Evolutionary conservation across 371 early-diverging fungal species (phyloP), one percentile per base, ranked within the genome.

Genomic region (Rhizomucor pusillus): DNA sequence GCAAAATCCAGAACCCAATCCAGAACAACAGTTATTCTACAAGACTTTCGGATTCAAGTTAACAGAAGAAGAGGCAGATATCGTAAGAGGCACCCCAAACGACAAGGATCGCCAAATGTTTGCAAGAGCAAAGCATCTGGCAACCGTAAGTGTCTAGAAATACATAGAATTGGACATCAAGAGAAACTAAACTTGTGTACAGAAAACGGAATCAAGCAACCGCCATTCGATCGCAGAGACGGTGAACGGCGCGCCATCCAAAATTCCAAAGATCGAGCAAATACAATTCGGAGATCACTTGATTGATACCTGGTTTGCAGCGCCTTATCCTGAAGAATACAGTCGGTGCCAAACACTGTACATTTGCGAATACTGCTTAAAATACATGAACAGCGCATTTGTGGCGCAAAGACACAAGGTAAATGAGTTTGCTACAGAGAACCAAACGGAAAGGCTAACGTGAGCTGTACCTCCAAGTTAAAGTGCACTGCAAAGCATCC

Each of bases 301-400:
- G 53, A 88, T 99, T 35, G 88, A 97, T 60, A 88, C 93, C 2
- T 99, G 99, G 99, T 99, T 98, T 73, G 81, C 90, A 29, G 90
- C 98, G 19, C 99, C 99, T 18, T 99, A 99, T 71, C 99, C 99
- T 1, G 94, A 95, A 66, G 95, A 96, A 73, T 96, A 95, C 72
- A 88, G 87, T 48, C 72, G 71, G 25, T 74, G 75, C 14, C 67
- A 71, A 3, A 64, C 69, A 1, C 62, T 98, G 14, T 95, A 92
- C 64, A 84, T 99, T 43, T 99, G 99, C 71, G 97, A 98, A 72
- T 98, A 84, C 59, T 99, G 99, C 67, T 75, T 99, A 44, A 94
- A 94, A 65, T 97, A 97, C 69, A 93, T 98, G 85, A 87, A 87
- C 53, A 84, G 86, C 54, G 69, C 69, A 23, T 90, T 75, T 59